A percentile compares a stretch with the other conserved stretches of the same genome.
phyloP scores from a whole-genome alignment of 2,329 filamentous ascomycete species.

The Aphanocladium album region DNA sequence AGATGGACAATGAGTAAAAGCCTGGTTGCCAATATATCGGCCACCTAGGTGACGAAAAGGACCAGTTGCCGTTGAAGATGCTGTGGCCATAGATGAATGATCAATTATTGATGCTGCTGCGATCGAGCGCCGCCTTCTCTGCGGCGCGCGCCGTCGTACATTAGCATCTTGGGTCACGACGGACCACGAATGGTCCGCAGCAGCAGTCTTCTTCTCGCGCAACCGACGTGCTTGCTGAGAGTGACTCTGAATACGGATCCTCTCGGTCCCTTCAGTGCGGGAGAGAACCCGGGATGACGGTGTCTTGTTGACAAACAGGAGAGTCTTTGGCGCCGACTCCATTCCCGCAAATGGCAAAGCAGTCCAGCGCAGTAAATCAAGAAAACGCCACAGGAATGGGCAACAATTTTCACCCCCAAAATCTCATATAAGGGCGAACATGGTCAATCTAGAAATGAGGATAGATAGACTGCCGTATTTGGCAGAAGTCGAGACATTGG shows the following conservation, averaged over 20 bases:
- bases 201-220: background rate
- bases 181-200: background rate
- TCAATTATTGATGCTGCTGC: background rate
- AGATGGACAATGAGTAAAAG: background rate
- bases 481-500: background rate
- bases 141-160: background rate
- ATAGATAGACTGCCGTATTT: background rate
- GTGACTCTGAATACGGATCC: background rate
- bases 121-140: background rate
- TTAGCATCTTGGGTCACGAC: background rate
- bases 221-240: background rate
- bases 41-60: no score
- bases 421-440: background rate
- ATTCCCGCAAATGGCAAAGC: background rate
- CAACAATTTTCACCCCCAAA: background rate
- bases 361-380: background rate
- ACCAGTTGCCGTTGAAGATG: background rate
- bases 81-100: no score
- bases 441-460: background rate
- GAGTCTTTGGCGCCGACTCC: background rate
- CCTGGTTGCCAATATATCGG: background rate
- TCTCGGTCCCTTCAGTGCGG: background rate
- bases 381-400: background rate
- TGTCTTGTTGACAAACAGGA: background rate
- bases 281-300: background rate